phyloP scores from a whole-genome alignment of 2,329 filamentous ascomycete species.

The Knoxdaviesia proteae region DNA sequence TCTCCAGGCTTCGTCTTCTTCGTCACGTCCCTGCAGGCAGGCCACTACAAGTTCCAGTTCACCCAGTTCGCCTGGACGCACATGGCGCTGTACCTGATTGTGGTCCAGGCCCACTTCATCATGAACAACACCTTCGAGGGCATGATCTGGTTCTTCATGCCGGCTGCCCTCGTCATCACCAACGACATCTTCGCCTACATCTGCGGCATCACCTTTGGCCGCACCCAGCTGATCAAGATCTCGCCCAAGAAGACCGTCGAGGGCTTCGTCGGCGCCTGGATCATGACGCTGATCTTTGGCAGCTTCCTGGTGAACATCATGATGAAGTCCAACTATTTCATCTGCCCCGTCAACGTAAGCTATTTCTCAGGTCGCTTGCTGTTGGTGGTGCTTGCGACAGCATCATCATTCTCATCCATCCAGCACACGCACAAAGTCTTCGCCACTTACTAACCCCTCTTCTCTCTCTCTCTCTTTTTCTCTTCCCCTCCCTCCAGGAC shows the following conservation, averaged over 20 bases:
- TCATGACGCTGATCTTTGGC: constrained; percentile 80
- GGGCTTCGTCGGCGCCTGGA: constrained; percentile 89
- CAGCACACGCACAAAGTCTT: background rate
- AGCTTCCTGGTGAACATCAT: constrained; percentile 64
- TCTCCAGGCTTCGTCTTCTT: constrained; percentile 84
- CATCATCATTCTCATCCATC: background rate
- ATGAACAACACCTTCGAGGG: constrained; percentile 99
- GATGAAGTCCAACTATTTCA: constrained; percentile 88
- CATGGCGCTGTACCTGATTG: constrained; percentile 95
- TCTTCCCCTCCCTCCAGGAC: constrained; percentile 27
- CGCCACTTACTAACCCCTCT: background rate
- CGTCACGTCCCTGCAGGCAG: constrained; percentile 80
- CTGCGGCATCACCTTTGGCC: constrained; percentile 89
- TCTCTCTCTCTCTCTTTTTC: background rate
- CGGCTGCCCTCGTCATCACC: constrained; percentile 83
- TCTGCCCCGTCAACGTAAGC: constrained; percentile 75
- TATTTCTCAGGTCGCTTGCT: background rate
- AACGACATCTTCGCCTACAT: constrained; percentile 99
- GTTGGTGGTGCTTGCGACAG: background rate
- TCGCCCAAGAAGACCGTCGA: constrained; percentile 99
- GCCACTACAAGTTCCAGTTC: constrained; percentile 96
- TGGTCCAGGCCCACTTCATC: constrained; percentile 94
- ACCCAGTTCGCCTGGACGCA: constrained; percentile 99
- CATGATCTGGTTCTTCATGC: constrained; percentile 99
- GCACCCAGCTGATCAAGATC: constrained; percentile 91